Conservation (phyloP, 306 rosid genomes). For the Cicer yamashitae region DNA sequence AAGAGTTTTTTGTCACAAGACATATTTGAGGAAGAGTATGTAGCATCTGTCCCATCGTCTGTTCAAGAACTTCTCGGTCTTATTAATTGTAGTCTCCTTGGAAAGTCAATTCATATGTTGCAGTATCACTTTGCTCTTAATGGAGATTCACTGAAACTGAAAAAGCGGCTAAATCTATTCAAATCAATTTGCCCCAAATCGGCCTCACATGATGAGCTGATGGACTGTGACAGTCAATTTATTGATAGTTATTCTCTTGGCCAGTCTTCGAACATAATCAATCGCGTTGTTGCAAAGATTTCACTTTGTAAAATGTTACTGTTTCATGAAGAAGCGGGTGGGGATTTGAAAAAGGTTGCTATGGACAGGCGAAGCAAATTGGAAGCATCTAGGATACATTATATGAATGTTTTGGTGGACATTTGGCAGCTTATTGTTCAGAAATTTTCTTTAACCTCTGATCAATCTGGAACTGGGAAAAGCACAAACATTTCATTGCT, state of each 20-base stretch:
- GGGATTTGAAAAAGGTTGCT: conserved; percentile 46
- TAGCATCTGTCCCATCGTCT: conserved; percentile 65
- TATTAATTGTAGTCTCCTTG: conserved; percentile 75
- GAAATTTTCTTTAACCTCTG: conserved; percentile 56
- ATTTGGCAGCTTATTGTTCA: conserved; percentile 71
- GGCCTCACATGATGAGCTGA: conserved; percentile 55
- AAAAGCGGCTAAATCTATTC: conserved; percentile 66
- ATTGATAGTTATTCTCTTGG: conserved; percentile 53
- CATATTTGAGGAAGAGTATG: conserved; percentile 73
- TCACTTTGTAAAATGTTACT: conserved; percentile 68
- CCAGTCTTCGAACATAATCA: conserved; percentile 64
- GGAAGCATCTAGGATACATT: conserved; percentile 57
- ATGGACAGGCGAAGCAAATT: conserved; percentile 45
- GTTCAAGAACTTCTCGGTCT: conserved; percentile 62
- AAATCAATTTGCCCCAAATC: conserved; percentile 58
- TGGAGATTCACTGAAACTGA: conserved; percentile 60
- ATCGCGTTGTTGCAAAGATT: conserved; percentile 67
- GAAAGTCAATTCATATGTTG: conserved; percentile 73
- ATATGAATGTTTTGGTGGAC: conserved; percentile 62
- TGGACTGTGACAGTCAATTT: conserved; percentile 60
- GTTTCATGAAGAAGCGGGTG: conserved; percentile 57
- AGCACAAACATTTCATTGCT: conserved; percentile 51
- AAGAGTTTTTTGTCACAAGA: conserved; percentile 65
- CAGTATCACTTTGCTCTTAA: conserved; percentile 59
- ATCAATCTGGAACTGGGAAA: conserved; percentile 52